These are phyloP conservation scores for Didymellaceae sp. DNA, from an alignment of 2,329 filamentous ascomycete genomes.

Conservation along the genomic window DNA sequence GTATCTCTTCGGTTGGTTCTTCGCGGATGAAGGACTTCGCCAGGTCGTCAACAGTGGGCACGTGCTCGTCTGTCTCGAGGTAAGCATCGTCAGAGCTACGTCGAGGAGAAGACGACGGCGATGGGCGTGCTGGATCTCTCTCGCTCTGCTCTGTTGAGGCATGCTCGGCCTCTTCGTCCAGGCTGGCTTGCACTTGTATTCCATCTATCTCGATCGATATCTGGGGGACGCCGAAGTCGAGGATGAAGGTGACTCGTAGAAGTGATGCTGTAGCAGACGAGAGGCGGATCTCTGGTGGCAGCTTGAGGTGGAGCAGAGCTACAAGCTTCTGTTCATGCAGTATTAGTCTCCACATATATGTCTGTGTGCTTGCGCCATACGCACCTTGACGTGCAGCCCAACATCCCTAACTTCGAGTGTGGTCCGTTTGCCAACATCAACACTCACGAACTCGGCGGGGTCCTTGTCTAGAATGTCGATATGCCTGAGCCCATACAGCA, in stretches of 20 bases:
- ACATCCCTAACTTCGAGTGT: slow-evolving; percentile 88
- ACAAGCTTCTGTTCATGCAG: slow-evolving; percentile 72
- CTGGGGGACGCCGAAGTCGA: slow-evolving; percentile 84
- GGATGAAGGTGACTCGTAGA: slow-evolving; percentile 81
- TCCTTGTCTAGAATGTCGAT: slow-evolving; percentile 89
- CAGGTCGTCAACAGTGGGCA: slow-evolving; percentile 75
- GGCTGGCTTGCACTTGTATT: slow-evolving; percentile 68
- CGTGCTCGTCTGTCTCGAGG: slow-evolving; percentile 43
- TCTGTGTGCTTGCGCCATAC: slow-evolving; percentile 30
- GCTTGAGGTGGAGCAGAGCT: slow-evolving; percentile 69
- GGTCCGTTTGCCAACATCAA: slow-evolving; percentile 80
- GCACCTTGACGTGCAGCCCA: slow-evolving; percentile 77
- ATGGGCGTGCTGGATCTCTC: slow-evolving; percentile 8
- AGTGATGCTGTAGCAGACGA: slow-evolving; percentile 76
- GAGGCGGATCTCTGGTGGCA: slow-evolving; percentile 72
- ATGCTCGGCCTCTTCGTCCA: slow-evolving; percentile 28
- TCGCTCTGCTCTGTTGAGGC: slow-evolving; percentile 9
- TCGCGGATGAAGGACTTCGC: slow-evolving; percentile 80
- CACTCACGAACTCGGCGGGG: slow-evolving; percentile 83
- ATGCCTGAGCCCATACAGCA: slow-evolving; percentile 83
- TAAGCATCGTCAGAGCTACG: slow-evolving; percentile 25
- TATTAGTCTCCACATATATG: not conserved
- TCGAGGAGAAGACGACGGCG: slow-evolving; percentile 16
- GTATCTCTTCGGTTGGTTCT: slow-evolving; percentile 69
- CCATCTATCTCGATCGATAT: slow-evolving; percentile 84